Conservation (phyloP, 768 basidiomycete species). For the Leccinum obscurum region DNA sequence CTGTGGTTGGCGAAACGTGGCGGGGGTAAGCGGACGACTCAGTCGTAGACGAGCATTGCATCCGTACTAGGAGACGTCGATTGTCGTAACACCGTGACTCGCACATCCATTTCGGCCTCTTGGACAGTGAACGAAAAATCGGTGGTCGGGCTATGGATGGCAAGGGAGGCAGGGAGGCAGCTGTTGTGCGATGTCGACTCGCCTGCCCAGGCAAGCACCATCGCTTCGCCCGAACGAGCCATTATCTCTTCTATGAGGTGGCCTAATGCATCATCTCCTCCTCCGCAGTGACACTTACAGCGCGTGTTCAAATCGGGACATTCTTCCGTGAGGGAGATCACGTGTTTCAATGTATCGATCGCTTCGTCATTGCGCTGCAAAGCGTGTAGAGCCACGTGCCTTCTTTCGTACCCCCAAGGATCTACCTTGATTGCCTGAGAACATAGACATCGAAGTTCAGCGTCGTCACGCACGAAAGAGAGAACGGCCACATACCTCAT, state of each 20-base stretch:
- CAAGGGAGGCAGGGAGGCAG: conserved; percentile 10
- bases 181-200: conserved; percentile 16
- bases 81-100: not conserved
- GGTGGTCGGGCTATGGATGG: not conserved
- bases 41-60: not conserved
- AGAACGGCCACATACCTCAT: not conserved
- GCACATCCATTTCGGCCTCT: not conserved
- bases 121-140: too few relatives aligned
- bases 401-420: conserved; percentile 5
- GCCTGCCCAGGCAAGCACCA: conserved; percentile 14
- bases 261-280: conserved; percentile 5
- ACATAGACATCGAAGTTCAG: not conserved
- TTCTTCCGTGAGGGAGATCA: conserved; percentile 1
- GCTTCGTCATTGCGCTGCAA: conserved; percentile 4
- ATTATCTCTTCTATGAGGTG: conserved; percentile 17
- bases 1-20: conserved; percentile 3
- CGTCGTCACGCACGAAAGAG: not conserved
- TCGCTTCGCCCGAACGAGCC: conserved; percentile 6
- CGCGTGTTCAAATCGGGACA: not conserved
- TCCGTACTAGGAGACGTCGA: not conserved
- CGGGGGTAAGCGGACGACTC: not conserved
- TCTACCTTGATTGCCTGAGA: conserved; percentile 3
- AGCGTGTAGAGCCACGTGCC: conserved; percentile 3
- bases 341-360: not conserved
- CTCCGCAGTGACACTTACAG: conserved; percentile 11